Base-by-base conservation (phyloP, 1,139 yeast species). In the Cylindricascospora bacillispora region DNA sequence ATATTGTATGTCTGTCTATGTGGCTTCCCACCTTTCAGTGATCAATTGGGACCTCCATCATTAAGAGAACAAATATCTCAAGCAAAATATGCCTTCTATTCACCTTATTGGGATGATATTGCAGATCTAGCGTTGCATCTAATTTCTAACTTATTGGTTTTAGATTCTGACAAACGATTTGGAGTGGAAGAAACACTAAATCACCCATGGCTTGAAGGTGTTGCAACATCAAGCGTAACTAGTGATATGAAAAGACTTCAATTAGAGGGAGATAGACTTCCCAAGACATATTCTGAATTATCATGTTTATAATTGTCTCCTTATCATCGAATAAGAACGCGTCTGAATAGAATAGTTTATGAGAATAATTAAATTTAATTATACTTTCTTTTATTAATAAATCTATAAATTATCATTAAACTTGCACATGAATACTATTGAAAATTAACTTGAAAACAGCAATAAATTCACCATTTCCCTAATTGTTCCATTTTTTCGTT, bases 11-110 rank as follows among this genome's bases (percentile, higher is more conserved):
- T 79, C 3, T 77, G 89, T 47, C 58, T 80, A 11, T 78, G 85
- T 51, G 93, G 93, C 1, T 80, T 80, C 43, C 92, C 89, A 3
- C 93, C 93, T 0, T 80, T 80, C 45, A 75, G 83, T 47, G 89
- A 79, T 32, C 89, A 79, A 41, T 52, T 79, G 32, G 86, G 76
- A 0, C 92, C 92, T 5, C 89, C 89, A 5, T 62, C 66, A 23
- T 75, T 79, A 81, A 67, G 71, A 40, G 82, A 78, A 31, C 92
- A 79, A 49, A 79, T 79, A 28, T 46, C 74, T 12, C 56, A 60
- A 16, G 89, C 79, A 0, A 67, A 65, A 38, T 78, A 65, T 54
- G 85, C 85, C 1, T 79, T 79, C 47, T 79, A 73, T 47, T 71
- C 82, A 2, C 92, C 92, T 1, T 79, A 74, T 47, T 79, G 86